Conservation (phyloP, 768 basidiomycete species). For the Boletus speciosus region DNA sequence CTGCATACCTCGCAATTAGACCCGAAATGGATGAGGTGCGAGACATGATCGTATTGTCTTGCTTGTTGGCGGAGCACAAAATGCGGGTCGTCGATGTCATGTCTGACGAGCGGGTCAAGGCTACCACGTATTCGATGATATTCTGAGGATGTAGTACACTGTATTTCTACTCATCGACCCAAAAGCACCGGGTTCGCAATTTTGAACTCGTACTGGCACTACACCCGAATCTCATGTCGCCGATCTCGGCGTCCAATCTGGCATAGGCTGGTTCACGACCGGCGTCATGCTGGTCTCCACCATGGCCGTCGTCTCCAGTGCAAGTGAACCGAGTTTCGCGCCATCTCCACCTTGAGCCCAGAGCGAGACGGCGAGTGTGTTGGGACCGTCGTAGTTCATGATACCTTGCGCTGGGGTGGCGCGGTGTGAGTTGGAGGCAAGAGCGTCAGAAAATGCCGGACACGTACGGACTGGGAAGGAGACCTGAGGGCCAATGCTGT, state of each 20-base stretch:
- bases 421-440: constrained; percentile 4
- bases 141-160: neutral
- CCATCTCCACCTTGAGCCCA: constrained; percentile 43
- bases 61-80: constrained; percentile 16
- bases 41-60: constrained; percentile 20
- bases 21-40: constrained; percentile 8
- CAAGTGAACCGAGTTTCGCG: constrained; percentile 39
- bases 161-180: neutral
- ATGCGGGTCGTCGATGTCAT: neutral
- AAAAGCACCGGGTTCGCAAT: neutral
- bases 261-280: constrained; percentile 29
- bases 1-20: constrained; percentile 12
- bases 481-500: constrained; percentile 23
- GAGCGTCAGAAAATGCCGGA: neutral
- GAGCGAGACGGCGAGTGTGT: constrained; percentile 47
- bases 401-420: constrained; percentile 43
- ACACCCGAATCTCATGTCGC: constrained; percentile 9
- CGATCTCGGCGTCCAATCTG: constrained; percentile 18
- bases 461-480: constrained; percentile 27
- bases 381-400: constrained; percentile 44
- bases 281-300: constrained; percentile 23
- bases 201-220: neutral
- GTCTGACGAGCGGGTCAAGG: neutral
- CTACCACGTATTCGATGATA: neutral
- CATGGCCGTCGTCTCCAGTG: constrained; percentile 35